Conservation (phyloP, 192 early-diverging fungal species). For the Backusella tuberculispora region DNA sequence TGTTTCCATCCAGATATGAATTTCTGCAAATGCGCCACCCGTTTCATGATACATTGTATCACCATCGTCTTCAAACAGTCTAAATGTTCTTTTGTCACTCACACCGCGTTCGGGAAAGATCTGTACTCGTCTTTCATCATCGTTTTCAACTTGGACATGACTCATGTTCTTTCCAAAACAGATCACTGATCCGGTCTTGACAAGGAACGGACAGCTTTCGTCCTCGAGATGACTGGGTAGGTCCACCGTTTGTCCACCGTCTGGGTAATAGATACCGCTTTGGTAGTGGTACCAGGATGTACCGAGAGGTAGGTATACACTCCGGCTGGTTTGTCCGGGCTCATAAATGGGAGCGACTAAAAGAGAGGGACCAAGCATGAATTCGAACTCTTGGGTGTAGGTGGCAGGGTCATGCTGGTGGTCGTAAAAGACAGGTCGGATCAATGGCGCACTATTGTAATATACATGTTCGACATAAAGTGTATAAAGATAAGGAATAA, state of each 20-base stretch:
- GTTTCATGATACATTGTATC: slow-evolving; percentile 40
- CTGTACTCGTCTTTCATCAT: slow-evolving; percentile 48
- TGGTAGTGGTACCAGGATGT: slow-evolving; percentile 55
- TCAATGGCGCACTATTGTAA: slow-evolving; percentile 43
- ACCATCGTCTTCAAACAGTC: slow-evolving; percentile 56
- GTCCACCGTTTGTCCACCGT: slow-evolving; percentile 43
- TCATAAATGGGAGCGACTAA: slow-evolving; percentile 58
- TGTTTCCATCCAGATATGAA: slow-evolving; percentile 41
- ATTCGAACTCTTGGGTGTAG: slow-evolving; percentile 51
- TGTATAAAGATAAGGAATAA: slow-evolving; percentile 62
- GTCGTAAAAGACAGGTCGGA: slow-evolving; percentile 59
- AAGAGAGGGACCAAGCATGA: slow-evolving; percentile 54
- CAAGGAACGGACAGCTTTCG: slow-evolving; percentile 47
- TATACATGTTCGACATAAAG: slow-evolving; percentile 42
- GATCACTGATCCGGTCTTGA: slow-evolving; percentile 45
- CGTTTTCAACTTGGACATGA: slow-evolving; percentile 40
- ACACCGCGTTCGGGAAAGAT: slow-evolving; percentile 44
- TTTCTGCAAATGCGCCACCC: slow-evolving; percentile 39
- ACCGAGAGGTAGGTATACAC: slow-evolving; percentile 39
- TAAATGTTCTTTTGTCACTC: slow-evolving; percentile 18
- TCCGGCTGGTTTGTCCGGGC: slow-evolving; percentile 20
- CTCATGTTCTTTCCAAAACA: slow-evolving; percentile 45
- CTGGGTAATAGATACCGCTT: slow-evolving; percentile 45
- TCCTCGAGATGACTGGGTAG: slow-evolving; percentile 46
- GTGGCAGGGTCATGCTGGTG: slow-evolving; percentile 50